Evolutionary conservation across 2,329 filamentous ascomycete species (phyloP), one percentile per base, ranked within the genome.

Genomic region (Alternaria hordeiaustralica): DNA sequence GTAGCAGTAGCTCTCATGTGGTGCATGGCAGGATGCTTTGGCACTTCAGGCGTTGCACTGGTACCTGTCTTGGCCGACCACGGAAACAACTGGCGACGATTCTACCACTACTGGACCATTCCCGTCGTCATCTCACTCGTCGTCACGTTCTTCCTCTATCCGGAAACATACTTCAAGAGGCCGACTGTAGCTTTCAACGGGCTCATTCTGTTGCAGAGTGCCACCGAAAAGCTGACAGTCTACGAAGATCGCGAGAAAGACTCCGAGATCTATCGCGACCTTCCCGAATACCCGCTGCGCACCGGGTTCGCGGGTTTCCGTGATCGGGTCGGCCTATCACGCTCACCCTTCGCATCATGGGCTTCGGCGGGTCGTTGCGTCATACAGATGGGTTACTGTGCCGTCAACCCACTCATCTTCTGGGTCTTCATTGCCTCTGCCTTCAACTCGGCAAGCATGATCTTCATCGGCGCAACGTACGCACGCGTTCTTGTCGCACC

Each of bases 151-250:
- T 63, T 79, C 21, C 72, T 78, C 12, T 76, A 71, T 21, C 79
- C 79, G 0, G 81, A 82, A 50, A 82, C 79, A 1, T 82, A 79
- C 64, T 83, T 82, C 70, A 73, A 80, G 55, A 76, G 81, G 1
- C 81, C 81, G 0, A 77, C 77, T 0, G 74, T 83, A 9, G 80
- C 81, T 6, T 82, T 81, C 44, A 76, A 82, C 61, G 81, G 81
- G 3, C 78, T 78, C 21, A 79, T 82, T 5, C 60, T 82, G 4
- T 55, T 80, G 2, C 81, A 82, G 61, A 76, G 71, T 13, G 76
- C 75, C 3, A 78, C 78, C 0, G 81, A 82, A 63, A 82, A 78
- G 58, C 70, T 82, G 12, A 76, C 71, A 6, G 73, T 82, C 25
- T 82, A 80, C 66, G 67, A 78, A 30, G 75, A 80, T 23, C 73